Base-by-base conservation (phyloP, 1,139 yeast species). In the Ogataea hybrid region DNA sequence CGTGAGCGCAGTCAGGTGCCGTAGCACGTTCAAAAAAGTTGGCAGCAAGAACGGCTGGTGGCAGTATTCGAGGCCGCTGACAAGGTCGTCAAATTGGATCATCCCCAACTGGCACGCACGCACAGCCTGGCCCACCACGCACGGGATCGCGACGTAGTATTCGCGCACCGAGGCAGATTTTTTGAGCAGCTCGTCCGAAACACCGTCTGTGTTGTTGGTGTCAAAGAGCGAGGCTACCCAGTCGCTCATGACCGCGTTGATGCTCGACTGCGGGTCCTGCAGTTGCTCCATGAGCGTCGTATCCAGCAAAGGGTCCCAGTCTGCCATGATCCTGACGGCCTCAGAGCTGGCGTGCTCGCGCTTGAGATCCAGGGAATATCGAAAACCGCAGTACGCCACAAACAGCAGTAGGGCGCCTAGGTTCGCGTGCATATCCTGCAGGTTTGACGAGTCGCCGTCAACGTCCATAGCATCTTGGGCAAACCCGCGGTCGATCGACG, bases 181-280 rank as follows among this genome's bases (percentile, higher is more conserved):
- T 51, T 81, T 77, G 57, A 89, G 79, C 43, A 89, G 66, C 27
- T 84, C 90, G 61, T 90, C 97, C 0, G 95, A 81, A 32, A 90
- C 77, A 2, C 96, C 96, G 41, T 89, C 94, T 32, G 87, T 78
- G 40, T 59, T 58, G 3, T 54, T 47, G 36, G 61, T 59, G 43
- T 87, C 90, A 63, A 86, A 89, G 35, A 90, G 63, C 2, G 94
- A 92, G 32, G 75, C 69, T 32, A 86, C 75, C 97, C 97, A 90
- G 31, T 79, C 84, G 36, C 77, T 78, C 25, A 86, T 63, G 10
- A 48, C 41, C 10, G 32, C 37, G 18, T 35, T 41, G n/a, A 49
- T 21, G 21, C 37, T 35, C 2, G 52, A 49, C 12, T 40, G 38
- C 4, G 35, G 35, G 12, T 40, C 41, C 25, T 47, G 44, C 4